A percentile compares a stretch with the other conserved stretches of the same genome.
Conservation (phyloP, 768 basidiomycete genomes). For the Tricholomella constricta region DNA sequence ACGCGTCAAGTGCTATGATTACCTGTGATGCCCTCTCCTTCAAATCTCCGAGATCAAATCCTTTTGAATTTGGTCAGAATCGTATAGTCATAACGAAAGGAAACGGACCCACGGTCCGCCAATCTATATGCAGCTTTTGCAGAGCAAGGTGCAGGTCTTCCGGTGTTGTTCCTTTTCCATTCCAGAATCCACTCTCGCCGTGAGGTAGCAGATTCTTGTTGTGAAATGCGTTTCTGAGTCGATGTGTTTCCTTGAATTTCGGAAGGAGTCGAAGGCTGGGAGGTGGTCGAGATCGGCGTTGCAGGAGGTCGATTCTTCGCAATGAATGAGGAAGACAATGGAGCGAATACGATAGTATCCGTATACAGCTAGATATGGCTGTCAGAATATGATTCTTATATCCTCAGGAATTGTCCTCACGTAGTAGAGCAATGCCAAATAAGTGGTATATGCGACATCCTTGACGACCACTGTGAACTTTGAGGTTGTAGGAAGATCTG, state of each 20-base stretch:
- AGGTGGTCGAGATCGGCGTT: conserved; percentile 17
- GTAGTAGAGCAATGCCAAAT: conserved; percentile 66
- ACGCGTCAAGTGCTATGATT: not conserved
- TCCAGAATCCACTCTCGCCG: conserved; percentile 70
- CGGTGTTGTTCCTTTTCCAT: conserved; percentile 64
- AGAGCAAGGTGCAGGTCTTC: conserved; percentile 69
- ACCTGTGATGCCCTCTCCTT: conserved; percentile 71
- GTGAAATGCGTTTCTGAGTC: conserved; percentile 19
- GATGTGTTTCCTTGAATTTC: conserved; percentile 29
- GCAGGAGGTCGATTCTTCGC: conserved; percentile 29
- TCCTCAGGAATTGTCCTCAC: conserved; percentile 39
- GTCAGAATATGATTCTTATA: not conserved
- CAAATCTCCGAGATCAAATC: conserved; percentile 70
- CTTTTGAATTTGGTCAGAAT: conserved; percentile 34
- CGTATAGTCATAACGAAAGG: not conserved
- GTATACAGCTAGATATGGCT: conserved; percentile 70
- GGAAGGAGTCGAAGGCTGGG: conserved; percentile 27
- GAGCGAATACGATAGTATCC: conserved; percentile 81
- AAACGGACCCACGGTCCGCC: conserved; percentile 66
- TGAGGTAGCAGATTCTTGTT: conserved; percentile 28
- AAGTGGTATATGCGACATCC: conserved; percentile 50
- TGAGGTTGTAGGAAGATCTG: conserved; percentile 3
- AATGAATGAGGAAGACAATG: conserved; percentile 71
- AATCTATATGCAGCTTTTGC: conserved; percentile 84
- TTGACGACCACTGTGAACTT: conserved; percentile 45